Base-by-base conservation (phyloP, 1,284 basidiomycete genomes). In the Pseudozyma tsukubaensis region DNA sequence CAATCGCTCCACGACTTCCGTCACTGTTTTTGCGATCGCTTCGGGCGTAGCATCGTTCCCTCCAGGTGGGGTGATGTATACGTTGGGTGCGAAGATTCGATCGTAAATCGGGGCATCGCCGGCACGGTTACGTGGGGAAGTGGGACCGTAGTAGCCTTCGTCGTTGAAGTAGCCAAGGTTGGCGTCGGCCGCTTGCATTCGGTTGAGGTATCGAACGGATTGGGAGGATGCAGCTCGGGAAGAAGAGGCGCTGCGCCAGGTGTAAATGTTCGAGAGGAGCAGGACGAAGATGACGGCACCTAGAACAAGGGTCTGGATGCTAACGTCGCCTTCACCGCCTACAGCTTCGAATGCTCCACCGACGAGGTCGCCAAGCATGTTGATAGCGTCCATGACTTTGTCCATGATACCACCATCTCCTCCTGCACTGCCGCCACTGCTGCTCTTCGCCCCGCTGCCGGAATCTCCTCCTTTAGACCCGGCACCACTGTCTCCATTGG, bases 251-350 rank as follows among this genome's bases (percentile, higher is more conserved):
- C 44, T 36, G 2, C 69, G 37, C 56, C 53, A 65, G 13, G 73
- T 65, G 40, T 57, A 85, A 16, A 86, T 48, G 65, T 86, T 86
- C n/a, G 77, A 79, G 19, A 85, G n/a, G 3, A 86, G 65, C 53
- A 86, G 80, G 12, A 84, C 47, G 35, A 77, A 48, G 51, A 86
- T 81, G 44, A 85, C 58, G 10, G 66, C 51, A 0, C 67, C 72
- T 34, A 85, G 72, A 5, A 62, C 59, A n/a, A 84, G 61, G 6
- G 75, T 72, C 36, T 74, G 69, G 19, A 71, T 39, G 48, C 62
- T 79, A 19, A 64, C 57, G 5, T 52, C 64, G 9, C 60, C 63
- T 39, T 62, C 45, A 29, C 65, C 52, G 4, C 55, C 63, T 19
- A 70, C 34, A 70, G 67, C 66, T 40, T 70, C 74, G 47, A 77